These are phyloP conservation scores for Ascodesmis nigricans DNA, from an alignment of 495 filamentous ascomycete genomes.

Conservation along the genomic window DNA sequence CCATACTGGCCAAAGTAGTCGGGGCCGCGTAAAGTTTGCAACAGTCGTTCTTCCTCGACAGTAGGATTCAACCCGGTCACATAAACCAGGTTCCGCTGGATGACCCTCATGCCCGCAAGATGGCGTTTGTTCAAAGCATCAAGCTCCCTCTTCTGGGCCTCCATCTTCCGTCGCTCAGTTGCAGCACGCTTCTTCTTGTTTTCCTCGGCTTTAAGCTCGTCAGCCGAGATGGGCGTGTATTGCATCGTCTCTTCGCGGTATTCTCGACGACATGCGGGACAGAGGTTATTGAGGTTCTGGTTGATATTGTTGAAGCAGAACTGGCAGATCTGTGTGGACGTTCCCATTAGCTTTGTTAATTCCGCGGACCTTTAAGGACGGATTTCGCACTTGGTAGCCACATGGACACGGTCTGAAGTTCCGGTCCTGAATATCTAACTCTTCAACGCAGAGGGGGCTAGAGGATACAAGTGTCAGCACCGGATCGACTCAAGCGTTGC, in stretches of 20 bases:
- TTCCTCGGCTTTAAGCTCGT: constrained; percentile 87
- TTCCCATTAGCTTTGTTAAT: constrained; percentile 1
- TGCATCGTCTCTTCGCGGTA: constrained; percentile 95
- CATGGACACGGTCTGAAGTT: constrained; percentile 96
- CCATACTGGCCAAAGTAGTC: constrained; percentile 98
- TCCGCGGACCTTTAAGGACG: constrained; percentile 1
- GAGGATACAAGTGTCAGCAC: constrained; percentile 13
- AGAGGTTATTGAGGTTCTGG: constrained; percentile 81
- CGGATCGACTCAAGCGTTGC: not conserved
- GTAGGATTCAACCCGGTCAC: constrained; percentile 83
- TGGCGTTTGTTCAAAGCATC: constrained; percentile 89
- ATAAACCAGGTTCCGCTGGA: constrained; percentile 97
- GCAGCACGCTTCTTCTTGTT: constrained; percentile 80
- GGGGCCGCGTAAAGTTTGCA: constrained; percentile 62
- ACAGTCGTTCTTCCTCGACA: constrained; percentile 71
- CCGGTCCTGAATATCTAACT: constrained; percentile 89
- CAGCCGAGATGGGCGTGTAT: constrained; percentile 76
- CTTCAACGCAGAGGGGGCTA: constrained; percentile 94
- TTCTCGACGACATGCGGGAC: constrained; percentile 80
- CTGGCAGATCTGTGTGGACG: constrained; percentile 76
- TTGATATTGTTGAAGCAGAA: constrained; percentile 99
- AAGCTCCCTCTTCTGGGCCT: constrained; percentile 84
- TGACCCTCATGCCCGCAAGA: constrained; percentile 76
- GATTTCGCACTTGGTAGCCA: constrained; percentile 63
- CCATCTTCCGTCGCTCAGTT: constrained; percentile 75